Evolutionary conservation across 805 yeast species (phyloP).

Genomic region (Yarrowia divulgata): DNA sequence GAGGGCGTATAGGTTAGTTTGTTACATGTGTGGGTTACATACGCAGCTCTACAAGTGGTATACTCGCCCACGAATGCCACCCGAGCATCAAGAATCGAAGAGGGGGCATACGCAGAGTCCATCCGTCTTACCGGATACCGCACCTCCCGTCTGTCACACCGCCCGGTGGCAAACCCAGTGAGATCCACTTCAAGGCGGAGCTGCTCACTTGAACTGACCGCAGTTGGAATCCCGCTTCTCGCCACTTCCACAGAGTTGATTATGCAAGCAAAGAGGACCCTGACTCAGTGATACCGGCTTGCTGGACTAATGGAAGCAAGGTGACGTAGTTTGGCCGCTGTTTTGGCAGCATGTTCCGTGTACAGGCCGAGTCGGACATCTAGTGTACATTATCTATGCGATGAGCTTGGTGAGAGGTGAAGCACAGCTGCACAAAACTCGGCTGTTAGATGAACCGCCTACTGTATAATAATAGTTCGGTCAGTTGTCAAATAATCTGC

Average conservation of each 20-base stretch:
- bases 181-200: background rate
- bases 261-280: background rate
- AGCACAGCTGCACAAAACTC: no score
- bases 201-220: background rate
- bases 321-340: background rate
- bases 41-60: no score
- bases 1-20: no score
- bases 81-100: no score
- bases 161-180: background rate
- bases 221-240: background rate
- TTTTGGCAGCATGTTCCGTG: background rate
- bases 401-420: background rate
- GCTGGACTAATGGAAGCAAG: background rate
- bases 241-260: background rate
- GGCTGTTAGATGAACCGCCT: background rate
- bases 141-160: background rate
- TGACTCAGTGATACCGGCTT: background rate
- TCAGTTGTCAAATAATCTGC: no score
- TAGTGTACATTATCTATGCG: slow-evolving; percentile 16
- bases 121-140: no score
- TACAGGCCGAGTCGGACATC: background rate
- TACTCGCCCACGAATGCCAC: no score
- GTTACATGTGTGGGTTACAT: no score
- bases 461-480: background rate
- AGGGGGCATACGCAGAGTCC: no score